Base-by-base conservation (phyloP, 1,139 yeast species). In the Yamadazyma dushanensis region DNA sequence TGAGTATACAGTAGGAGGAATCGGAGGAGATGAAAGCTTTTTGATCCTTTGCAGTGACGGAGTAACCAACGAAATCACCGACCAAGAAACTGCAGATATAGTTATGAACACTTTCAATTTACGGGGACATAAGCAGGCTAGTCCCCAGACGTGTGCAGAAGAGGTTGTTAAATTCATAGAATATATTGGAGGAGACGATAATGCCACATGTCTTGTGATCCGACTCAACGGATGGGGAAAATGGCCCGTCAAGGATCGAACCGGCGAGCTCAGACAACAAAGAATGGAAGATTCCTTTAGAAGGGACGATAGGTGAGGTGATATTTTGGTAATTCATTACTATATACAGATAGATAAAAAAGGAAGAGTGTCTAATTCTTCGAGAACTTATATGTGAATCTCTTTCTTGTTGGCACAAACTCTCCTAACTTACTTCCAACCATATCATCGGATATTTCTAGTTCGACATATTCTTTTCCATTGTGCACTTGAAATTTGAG, bases 371-470 rank as follows among this genome's bases (percentile, higher is more conserved):
- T n/a, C n/a, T n/a, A n/a, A 53, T 76, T 77, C 71, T 76, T 76
- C 41, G 81, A 76, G 66, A 79, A 87, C 50, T 89, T 86, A 65
- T 86, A 89, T 47, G 77, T 78, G 64, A 86, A 88, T 59, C 85
- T 79, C 75, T 87, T 86, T 57, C 96, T 74, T 2, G 98, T 92
- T 39, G 92, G 86, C 3, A 95, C 96, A 66, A 87, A 92, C 59
- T 92, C 97, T 3, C 98, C 98, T 40, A 92, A 69, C 60, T 92
- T 92, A 46, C 82, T 78, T n/a, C 98, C 98, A 46, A 92, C 97
- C 98, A 92, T 92, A 51, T 92, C 95, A 54, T 92, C 97, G 8
- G 85, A 79, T 22, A 92, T 77, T 49, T 83, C 90, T 33, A 92
- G 76, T 37, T 89, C 90, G 33, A 89, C 95, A 56, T 90, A 92